phyloP scores from a whole-genome alignment of 176 grass and related monocot genomes.

The Juncus inflexus region DNA sequence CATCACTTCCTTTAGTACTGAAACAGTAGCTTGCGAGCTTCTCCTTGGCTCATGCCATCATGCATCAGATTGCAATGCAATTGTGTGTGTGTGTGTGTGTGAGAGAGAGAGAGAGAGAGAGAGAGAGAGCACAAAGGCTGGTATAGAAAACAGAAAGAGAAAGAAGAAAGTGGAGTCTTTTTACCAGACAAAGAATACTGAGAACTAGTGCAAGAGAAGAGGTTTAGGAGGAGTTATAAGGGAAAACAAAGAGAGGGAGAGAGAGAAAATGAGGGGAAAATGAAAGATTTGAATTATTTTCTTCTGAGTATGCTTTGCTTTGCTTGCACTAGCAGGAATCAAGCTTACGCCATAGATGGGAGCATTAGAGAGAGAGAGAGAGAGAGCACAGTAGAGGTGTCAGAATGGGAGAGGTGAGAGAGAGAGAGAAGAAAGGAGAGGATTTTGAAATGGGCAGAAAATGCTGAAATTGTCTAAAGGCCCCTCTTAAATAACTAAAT shows the following conservation, averaged over 20 bases:
- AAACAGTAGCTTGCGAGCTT: conserved; percentile 23
- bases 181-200: conserved; percentile 23
- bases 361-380: conserved; percentile 22
- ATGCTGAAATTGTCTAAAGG: conserved; percentile 2
- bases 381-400: conserved; percentile 36
- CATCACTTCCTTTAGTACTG: conserved; percentile 19
- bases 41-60: conserved; percentile 2
- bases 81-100: too few species aligned
- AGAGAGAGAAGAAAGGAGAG: conserved; percentile 27
- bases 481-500: conserved; percentile 29
- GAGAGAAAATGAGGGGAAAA: conserved; percentile 7
- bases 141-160: conserved; percentile 42
- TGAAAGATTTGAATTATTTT: conserved; percentile 42
- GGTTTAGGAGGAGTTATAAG: conserved; percentile 21
- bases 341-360: conserved; percentile 52
- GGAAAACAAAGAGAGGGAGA: conserved; percentile 25
- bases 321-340: conserved; percentile 99
- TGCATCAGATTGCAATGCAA: conserved; percentile 22
- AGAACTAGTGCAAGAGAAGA: conserved; percentile 14
- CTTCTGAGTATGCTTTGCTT: conserved; percentile 51
- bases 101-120: conserved; percentile 20
- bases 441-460: conserved; percentile 7
- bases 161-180: conserved; percentile 19
- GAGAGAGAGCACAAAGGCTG: conserved; percentile 21
- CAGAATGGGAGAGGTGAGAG: conserved; percentile 46